phyloP scores from a whole-genome alignment of 257 asterid species.

The Schizonepeta tenuifolia region DNA sequence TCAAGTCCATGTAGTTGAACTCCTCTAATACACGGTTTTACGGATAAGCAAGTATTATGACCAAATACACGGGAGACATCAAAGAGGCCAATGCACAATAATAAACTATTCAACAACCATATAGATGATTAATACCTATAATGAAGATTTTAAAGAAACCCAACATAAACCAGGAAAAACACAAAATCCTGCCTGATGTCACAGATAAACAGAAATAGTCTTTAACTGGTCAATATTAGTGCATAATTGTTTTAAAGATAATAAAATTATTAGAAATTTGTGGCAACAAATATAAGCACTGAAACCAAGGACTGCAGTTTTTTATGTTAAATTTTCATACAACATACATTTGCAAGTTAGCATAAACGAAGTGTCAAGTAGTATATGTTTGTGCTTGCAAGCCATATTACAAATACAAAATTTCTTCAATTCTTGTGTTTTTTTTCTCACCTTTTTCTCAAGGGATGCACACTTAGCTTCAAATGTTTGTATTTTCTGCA shows the following conservation, averaged over 20 bases:
- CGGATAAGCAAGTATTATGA: neutral
- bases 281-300: conserved; percentile 16
- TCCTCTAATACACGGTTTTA: conserved; percentile 10
- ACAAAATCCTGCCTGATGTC: neutral
- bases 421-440: neutral
- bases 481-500: conserved; percentile 67
- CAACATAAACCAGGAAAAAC: neutral
- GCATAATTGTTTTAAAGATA: neutral
- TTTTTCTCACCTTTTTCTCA: conserved; percentile 68
- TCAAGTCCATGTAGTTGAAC: conserved; percentile 6
- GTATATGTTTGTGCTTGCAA: neutral
- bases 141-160: neutral
- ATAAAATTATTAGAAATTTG: neutral
- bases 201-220: neutral
- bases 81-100: neutral
- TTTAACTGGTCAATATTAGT: neutral
- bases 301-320: neutral
- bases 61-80: conserved; percentile 9
- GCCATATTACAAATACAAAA: neutral
- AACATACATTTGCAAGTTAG: neutral
- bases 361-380: neutral
- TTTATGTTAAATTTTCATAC: neutral
- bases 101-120: neutral
- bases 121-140: neutral
- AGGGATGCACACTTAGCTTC: conserved; percentile 69